Evolutionary conservation across 2,329 filamentous ascomycete genomes (phyloP).

Genomic region (Chaetomium strumarium): DNA sequence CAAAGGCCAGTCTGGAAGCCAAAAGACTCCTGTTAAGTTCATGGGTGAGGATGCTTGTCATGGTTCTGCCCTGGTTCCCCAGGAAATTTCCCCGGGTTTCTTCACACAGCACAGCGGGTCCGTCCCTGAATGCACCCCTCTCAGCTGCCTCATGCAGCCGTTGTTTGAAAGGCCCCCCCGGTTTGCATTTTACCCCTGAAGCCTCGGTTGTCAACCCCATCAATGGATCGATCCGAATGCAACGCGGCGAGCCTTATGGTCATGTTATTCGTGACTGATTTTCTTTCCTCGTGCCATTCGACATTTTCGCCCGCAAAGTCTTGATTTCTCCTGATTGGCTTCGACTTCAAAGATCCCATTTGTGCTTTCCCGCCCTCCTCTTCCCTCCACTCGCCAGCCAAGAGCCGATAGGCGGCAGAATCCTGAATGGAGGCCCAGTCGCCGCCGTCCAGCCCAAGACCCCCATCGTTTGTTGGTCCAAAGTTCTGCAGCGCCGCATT

Average conservation of each 20-base stretch:
- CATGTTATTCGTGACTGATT: not conserved
- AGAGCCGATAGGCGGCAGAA: not conserved
- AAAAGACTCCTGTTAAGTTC: not conserved
- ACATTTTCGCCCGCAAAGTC: not conserved
- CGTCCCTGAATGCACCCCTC: not conserved
- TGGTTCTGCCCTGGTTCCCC: constrained; percentile 9
- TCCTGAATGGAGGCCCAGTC: not conserved
- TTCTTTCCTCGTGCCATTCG: not conserved
- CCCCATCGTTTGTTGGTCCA: not conserved
- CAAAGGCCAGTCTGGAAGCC: not conserved
- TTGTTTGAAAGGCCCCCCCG: constrained; percentile 1
- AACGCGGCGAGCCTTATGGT: not conserved
- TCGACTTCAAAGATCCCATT: not conserved
- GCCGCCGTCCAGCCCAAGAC: not conserved
- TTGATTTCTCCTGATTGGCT: not conserved
- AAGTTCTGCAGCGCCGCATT: constrained; percentile 5
- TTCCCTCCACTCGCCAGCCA: not conserved
- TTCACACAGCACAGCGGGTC: not conserved
- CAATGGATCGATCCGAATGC: not conserved
- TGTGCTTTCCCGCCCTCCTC: not conserved
- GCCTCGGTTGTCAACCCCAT: not conserved
- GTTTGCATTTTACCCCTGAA: not conserved
- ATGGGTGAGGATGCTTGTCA: not conserved
- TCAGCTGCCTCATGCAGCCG: constrained; percentile 3
- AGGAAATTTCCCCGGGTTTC: constrained; percentile 2